phyloP scores from a whole-genome alignment of 352 stramenopile genomes.

The Phytophthora megakarya region DNA sequence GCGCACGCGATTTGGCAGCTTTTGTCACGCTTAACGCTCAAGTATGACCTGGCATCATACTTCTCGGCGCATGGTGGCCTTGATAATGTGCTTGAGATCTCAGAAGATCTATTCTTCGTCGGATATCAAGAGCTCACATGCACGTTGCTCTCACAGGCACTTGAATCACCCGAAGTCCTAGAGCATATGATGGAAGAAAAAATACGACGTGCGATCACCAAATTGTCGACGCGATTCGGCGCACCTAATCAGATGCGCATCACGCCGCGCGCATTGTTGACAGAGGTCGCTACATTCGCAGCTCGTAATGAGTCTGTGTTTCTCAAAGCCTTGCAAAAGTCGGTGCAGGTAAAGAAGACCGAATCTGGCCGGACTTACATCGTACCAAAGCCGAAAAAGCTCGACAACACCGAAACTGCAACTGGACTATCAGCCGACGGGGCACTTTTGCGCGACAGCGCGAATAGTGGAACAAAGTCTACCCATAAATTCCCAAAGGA shows the following conservation, averaged over 20 bases:
- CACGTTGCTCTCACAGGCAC: slow-evolving; percentile 66
- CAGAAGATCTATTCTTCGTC: slow-evolving; percentile 48
- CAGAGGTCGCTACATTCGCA: slow-evolving; percentile 74
- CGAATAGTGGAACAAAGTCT: slow-evolving; percentile 34
- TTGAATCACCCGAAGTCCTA: slow-evolving; percentile 86
- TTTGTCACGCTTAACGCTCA: slow-evolving; percentile 63
- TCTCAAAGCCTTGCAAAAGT: slow-evolving; percentile 67
- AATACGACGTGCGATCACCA: slow-evolving; percentile 75
- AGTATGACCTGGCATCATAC: slow-evolving; percentile 72
- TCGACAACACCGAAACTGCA: slow-evolving; percentile 22
- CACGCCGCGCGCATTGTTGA: slow-evolving; percentile 78
- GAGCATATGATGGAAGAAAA: slow-evolving; percentile 89
- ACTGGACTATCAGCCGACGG: slow-evolving; percentile 2
- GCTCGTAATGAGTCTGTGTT: slow-evolving; percentile 81
- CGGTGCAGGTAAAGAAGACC: slow-evolving; percentile 77
- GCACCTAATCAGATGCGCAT: slow-evolving; percentile 80
- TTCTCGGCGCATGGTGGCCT: slow-evolving; percentile 61
- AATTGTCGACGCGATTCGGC: slow-evolving; percentile 74
- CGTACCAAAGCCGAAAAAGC: slow-evolving; percentile 45
- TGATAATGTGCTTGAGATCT: slow-evolving; percentile 63
- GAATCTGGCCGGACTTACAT: slow-evolving; percentile 84
- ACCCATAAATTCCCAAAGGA: slow-evolving; percentile 67
- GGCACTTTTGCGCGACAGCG: slow-evolving; percentile 18
- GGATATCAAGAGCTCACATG: slow-evolving; percentile 81
- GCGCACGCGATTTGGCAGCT: slow-evolving; percentile 81